Percentiles rank a stretch among this genome's conserved stretches.
Evolutionary conservation across 768 basidiomycete species (phyloP).

Genomic region (Russula griseocarnosa): DNA sequence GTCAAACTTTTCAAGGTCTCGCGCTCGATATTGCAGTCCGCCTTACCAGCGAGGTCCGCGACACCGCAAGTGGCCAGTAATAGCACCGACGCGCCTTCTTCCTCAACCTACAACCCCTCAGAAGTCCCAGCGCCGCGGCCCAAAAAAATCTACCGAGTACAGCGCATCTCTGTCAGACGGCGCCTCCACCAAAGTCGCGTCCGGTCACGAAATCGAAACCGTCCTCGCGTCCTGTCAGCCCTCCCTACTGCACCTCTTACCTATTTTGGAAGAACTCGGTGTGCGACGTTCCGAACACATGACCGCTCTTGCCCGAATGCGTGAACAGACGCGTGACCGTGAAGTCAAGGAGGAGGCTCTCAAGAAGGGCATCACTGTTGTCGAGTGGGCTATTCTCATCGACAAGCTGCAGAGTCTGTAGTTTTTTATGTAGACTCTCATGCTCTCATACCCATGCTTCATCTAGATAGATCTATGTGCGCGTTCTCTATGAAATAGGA

Average conservation of each 20-base stretch:
- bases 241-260: slow-evolving; percentile 58
- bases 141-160: slow-evolving; percentile 19
- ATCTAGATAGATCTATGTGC: slow-evolving; percentile 1
- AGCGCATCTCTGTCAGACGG: slow-evolving; percentile 20
- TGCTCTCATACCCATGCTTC: background rate
- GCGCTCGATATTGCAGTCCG: slow-evolving; percentile 14
- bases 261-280: slow-evolving; percentile 54
- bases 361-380: slow-evolving; percentile 60
- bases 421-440: slow-evolving; percentile 7
- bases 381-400: slow-evolving; percentile 77
- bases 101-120: slow-evolving; percentile 22
- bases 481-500: background rate
- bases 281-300: slow-evolving; percentile 59
- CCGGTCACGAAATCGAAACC: slow-evolving; percentile 44
- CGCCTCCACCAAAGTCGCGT: slow-evolving; percentile 36
- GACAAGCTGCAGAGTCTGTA: slow-evolving; percentile 52
- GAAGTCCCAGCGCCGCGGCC: slow-evolving; percentile 21
- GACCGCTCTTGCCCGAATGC: slow-evolving; percentile 55
- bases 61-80: slow-evolving; percentile 15
- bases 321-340: slow-evolving; percentile 61
- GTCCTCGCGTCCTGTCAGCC: slow-evolving; percentile 62
- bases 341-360: slow-evolving; percentile 70
- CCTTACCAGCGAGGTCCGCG: slow-evolving; percentile 14
- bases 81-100: background rate
- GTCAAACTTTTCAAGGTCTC: background rate